Evolutionary conservation across 2,329 filamentous ascomycete genomes (phyloP).

Genomic region (Fusarium incarnatum): DNA sequence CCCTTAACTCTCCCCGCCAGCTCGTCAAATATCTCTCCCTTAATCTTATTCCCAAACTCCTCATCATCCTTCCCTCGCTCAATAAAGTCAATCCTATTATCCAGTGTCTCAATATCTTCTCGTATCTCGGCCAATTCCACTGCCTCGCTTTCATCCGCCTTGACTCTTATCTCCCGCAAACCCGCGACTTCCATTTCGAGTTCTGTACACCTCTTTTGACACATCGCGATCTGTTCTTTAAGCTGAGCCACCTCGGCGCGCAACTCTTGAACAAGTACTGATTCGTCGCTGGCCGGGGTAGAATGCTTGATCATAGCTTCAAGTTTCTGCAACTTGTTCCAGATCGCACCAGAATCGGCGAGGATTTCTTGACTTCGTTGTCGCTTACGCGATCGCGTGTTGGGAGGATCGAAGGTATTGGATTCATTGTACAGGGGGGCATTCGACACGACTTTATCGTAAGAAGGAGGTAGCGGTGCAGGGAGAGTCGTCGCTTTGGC

Average conservation of each 20-base stretch:
- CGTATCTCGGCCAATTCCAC: neutral
- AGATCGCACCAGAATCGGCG: neutral
- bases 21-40: neutral
- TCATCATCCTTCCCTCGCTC: neutral
- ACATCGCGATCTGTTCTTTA: neutral
- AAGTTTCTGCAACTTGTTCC: neutral
- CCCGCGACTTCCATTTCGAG: neutral
- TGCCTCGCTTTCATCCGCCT: neutral
- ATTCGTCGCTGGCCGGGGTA: neutral
- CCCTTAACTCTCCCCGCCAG: neutral
- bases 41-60: neutral
- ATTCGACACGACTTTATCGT: neutral
- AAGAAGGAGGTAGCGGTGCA: neutral
- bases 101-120: neutral
- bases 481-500: neutral
- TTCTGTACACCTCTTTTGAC: neutral
- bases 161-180: neutral
- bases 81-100: neutral
- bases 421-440: neutral
- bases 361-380: neutral
- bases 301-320: neutral
- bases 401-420: neutral
- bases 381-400: neutral
- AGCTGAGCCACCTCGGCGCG: neutral
- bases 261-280: neutral